Base-by-base conservation (phyloP, 148 eudicot genomes). In the Chenopodium quinoa region DNA sequence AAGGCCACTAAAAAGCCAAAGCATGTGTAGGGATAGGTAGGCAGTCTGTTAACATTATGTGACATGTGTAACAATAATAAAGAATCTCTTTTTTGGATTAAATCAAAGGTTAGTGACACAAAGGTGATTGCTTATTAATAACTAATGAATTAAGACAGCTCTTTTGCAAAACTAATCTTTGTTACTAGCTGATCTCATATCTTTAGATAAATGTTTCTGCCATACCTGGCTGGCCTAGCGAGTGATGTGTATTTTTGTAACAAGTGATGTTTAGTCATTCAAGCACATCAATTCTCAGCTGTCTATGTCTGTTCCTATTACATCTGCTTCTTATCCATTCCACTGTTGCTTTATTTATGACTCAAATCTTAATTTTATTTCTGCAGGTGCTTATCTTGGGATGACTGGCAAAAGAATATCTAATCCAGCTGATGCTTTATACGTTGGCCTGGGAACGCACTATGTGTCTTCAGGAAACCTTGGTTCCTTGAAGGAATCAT, bases 311-410 rank as follows among this genome's bases (percentile, higher is more conserved):
- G 16, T 50, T 50, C 12, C 52, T 44, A 56, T 56, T 14, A 56
- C 17, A 56, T 56, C 22, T 78, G 25, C 31, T 66, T 78, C 50
- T 65, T 9, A 27, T 58, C 75, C 48, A 31, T 64, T 56, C 58
- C 67, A 70, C 66, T 62, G 66, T n/a, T 80, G 17, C 9, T 69
- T 71, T 68, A 44, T 64, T 20, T n/a, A 23, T 79, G 72, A 50
- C 22, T 37, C 79, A 17, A 52, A 78, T 44, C 66, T 40, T 56
- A 68, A 7, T n/a, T 64, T 71, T 56, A 17, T 29, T 75, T 79
- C 76, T 86, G 80, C 92, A 95, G 99, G 98, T 86, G 93, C 95
- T 76, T 95, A 95, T 85, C 98, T 95, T 88, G 99, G 98, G 76
- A 75, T 95, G 90, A 95, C 98, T 74, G 99, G 99, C 65, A 93